Conservation (phyloP, 495 filamentous ascomycete genomes). For the Aspergillus avenaceus region DNA sequence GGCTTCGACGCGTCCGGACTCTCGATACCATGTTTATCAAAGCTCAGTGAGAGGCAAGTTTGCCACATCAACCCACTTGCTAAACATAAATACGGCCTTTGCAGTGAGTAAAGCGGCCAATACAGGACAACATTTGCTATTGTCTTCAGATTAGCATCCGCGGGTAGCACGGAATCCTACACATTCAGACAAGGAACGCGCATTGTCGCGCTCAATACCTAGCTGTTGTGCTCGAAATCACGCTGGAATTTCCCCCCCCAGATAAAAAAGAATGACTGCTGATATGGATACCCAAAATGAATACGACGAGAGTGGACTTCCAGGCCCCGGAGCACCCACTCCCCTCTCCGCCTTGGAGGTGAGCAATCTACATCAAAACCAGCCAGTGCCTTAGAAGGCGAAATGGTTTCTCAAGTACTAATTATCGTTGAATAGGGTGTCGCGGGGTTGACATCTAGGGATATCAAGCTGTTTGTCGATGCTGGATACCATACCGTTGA, state of each 20-base stretch:
- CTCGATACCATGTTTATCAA: slow-evolving; percentile 13
- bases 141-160: not conserved
- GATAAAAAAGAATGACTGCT: slow-evolving; percentile 44
- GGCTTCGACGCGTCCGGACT: slow-evolving; percentile 31
- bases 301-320: slow-evolving; percentile 57
- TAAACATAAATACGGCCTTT: not conserved
- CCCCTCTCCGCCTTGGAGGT: slow-evolving; percentile 90
- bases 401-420: too few species aligned
- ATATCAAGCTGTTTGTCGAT: slow-evolving; percentile 89
- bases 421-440: slow-evolving; percentile 52
- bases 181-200: not conserved
- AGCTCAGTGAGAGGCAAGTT: slow-evolving; percentile 10
- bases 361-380: slow-evolving; percentile 12
- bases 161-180: not conserved
- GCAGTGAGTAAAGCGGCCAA: not conserved
- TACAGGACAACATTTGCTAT: not conserved
- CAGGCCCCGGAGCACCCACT: slow-evolving; percentile 89
- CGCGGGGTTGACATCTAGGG: slow-evolving; percentile 83
- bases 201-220: not conserved
- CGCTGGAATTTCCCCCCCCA: not conserved
- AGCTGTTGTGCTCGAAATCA: not conserved
- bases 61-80: slow-evolving; percentile 20
- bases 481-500: slow-evolving; percentile 94
- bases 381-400: not conserved
- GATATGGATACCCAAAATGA: slow-evolving; percentile 58